Percentiles rank a stretch among this genome's conserved stretches.
phyloP scores from a whole-genome alignment of 352 stramenopile species.

The Phytophthora agathidicida region DNA sequence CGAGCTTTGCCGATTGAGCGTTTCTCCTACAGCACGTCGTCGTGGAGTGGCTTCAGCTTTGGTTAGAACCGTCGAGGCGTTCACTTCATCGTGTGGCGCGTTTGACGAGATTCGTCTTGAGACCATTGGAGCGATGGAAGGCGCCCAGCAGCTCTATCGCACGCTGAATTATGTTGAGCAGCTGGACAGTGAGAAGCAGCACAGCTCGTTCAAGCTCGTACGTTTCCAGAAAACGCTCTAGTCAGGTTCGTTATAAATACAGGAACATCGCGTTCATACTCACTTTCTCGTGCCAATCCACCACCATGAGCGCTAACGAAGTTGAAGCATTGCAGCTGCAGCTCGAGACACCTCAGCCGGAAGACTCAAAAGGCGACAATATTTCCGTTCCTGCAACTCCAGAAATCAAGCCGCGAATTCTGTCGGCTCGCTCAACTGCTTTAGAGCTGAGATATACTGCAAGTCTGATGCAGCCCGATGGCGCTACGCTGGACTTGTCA shows the following conservation, averaged over 20 bases:
- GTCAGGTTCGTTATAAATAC: slow-evolving; percentile 27
- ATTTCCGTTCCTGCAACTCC: background rate
- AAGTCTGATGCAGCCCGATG: slow-evolving; percentile 26
- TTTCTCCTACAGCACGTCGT: slow-evolving; percentile 45
- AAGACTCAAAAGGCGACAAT: background rate
- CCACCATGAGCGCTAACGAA: slow-evolving; percentile 5
- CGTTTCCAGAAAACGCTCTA: slow-evolving; percentile 53
- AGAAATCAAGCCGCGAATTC: slow-evolving; percentile 4
- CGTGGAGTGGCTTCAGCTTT: slow-evolving; percentile 55
- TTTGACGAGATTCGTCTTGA: slow-evolving; percentile 56
- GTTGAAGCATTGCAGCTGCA: slow-evolving; percentile 8
- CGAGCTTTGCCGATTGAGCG: slow-evolving; percentile 70
- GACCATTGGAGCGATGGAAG: slow-evolving; percentile 67
- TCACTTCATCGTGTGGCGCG: slow-evolving; percentile 23
- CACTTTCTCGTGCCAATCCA: background rate
- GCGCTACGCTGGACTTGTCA: slow-evolving; percentile 56
- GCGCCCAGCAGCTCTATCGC: slow-evolving; percentile 59
- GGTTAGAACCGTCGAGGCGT: slow-evolving; percentile 48
- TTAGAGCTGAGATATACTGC: slow-evolving; percentile 22
- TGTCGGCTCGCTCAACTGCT: slow-evolving; percentile 4
- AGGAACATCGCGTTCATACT: slow-evolving; percentile 3
- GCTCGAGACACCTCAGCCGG: background rate
- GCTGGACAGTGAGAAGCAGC: slow-evolving; percentile 30
- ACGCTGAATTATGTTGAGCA: slow-evolving; percentile 49
- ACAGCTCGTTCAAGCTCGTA: slow-evolving; percentile 61